Base-by-base conservation (phyloP, 306 rosid species). In the Dalbergia oliveri region DNA sequence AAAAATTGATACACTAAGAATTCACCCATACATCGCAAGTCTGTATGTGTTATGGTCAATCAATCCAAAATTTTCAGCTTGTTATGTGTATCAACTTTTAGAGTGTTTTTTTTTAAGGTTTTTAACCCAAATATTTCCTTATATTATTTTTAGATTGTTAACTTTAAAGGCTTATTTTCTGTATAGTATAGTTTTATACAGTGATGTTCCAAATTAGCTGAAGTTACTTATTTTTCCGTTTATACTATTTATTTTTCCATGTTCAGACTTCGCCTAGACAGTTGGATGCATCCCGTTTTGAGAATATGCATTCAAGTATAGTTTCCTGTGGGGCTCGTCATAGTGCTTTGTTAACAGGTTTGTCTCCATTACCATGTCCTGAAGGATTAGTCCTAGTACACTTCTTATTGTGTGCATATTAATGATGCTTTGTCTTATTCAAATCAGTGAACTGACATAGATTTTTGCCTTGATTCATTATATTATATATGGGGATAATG, bases 251-350 rank as follows among this genome's bases (percentile, higher is more conserved):
- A 57, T 4, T 64, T 43, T 15, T 35, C 13, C 57, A 76, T 54
- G 44, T 82, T 81, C 86, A 92, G 98, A 84, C 91, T 45, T 79
- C 85, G 34, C 98, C 98, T 34, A 90, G 78, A 85, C 90, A 73
- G 77, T 81, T 94, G 84, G 94, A 94, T 69, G 86, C 89, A 74
- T 78, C 93, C n/a, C 26, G 71, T 79, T 86, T 94, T 61, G 92
- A 88, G 77, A 87, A 87, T 63, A 88, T 81, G 86, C 86, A 76
- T 73, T 88, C 88, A 21, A 81, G 75, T 34, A 66, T 74, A 11
- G 83, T 86, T 49, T 94, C 98, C 16, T 92, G 98, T 66, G 98
- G 97, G 14, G 98, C 97, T 16, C 97, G 98, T 39, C 98, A 94
- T 63, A 92, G 91, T 86, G 89, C 81, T 39, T 66, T 92, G 70